Evolutionary conservation across 176 grass and related monocot genomes (phyloP).

Genomic region (Zea mays): Zm-B73-REFERENCE-NAM-5.0 NC_050100.1:205770501-205771000

Average conservation of each 20-base stretch:
- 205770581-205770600: conserved; percentile 15
- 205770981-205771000: conserved; percentile 29
- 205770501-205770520: conserved; percentile 37
- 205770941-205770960: conserved; percentile 7
- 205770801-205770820: conserved; percentile 44
- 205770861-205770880: conserved; percentile 40
- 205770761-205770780: conserved; percentile 46
- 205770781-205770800: conserved; percentile 50
- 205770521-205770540: not conserved
- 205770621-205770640: conserved; percentile 27
- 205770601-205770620: conserved; percentile 8
- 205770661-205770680: conserved; percentile 30
- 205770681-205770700: conserved; percentile 43
- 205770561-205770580: too few relatives aligned
- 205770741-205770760: conserved; percentile 3
- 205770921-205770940: conserved; percentile 4
- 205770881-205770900: conserved; percentile 28
- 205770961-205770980: conserved; percentile 22
- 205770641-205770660: conserved; percentile 40
- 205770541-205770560: not conserved
- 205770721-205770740: conserved; percentile 39
- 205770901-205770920: conserved; percentile 10
- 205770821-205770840: conserved; percentile 45
- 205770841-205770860: not conserved
- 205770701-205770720: conserved; percentile 36